Percentiles rank a stretch among this genome's conserved stretches.
phyloP scores from a whole-genome alignment of 345 rosid species.

The Dipteronia dyeriana region DNA sequence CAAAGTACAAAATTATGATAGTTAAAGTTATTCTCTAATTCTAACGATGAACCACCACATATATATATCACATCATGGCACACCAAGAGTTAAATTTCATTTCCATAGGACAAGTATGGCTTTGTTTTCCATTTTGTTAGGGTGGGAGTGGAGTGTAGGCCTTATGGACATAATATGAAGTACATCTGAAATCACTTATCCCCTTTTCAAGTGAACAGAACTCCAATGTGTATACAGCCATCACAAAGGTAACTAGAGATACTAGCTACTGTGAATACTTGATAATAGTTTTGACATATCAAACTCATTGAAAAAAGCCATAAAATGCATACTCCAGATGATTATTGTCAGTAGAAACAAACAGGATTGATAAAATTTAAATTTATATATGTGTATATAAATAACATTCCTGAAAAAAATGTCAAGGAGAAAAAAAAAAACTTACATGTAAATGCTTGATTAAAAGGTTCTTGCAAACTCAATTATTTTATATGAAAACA shows the following conservation, averaged over 20 bases:
- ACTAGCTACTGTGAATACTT: neutral
- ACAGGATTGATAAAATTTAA: neutral
- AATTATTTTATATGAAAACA: neutral
- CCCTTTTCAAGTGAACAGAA: neutral
- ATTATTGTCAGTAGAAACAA: neutral
- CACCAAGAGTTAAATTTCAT: slow-evolving; percentile 8
- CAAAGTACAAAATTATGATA: neutral
- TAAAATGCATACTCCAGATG: neutral
- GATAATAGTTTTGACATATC: neutral
- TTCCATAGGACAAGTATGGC: neutral
- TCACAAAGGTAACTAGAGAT: slow-evolving; percentile 8
- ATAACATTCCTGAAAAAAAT: neutral
- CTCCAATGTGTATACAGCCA: neutral
- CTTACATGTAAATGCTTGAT: neutral
- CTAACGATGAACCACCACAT: neutral
- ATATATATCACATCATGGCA: neutral
- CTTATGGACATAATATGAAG: neutral
- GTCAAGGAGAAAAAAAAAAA: neutral
- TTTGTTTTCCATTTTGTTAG: neutral
- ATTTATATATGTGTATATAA: neutral
- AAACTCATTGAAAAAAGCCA: neutral
- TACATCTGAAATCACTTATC: neutral
- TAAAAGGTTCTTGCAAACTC: slow-evolving; percentile 9
- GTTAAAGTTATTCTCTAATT: slow-evolving; percentile 5
- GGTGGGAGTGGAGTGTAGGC: neutral